Evolutionary conservation across 306 rosid genomes (phyloP), one percentile per base, ranked within the genome.

Genomic region (Castanospermum australe): DNA sequence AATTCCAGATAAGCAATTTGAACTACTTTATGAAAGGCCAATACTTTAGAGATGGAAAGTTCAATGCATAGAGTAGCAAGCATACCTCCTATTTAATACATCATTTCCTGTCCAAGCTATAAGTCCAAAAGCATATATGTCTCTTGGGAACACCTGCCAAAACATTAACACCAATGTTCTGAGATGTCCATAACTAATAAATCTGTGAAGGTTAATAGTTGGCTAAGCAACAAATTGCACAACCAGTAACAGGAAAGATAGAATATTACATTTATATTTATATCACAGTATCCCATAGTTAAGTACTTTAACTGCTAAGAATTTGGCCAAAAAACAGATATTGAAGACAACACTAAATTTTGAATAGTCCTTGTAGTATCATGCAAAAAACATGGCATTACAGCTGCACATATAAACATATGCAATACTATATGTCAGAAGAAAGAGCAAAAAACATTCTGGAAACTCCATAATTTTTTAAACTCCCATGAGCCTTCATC

Each of bases 41-140:
- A 70, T 39, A 60, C 44, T 39, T 42, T 13, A 33, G 24, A 14
- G 24, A 44, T 12, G 25, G 68, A 38, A 47, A 85, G 55, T 38
- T 68, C 25, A 18, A 71, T 52, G 60, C 30, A 54, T 5, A 48
- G 22, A 45, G 62, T 45, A 77, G 77, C 67, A 32, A 52, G 33
- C 77, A 45, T 82, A 95, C 99, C 98, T 90, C 86, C 99, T 88
- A 67, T 95, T 92, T 60, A 95, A 59, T 35, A 91, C 99, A 82
- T 95, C 99, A 75, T 95, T 93, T 81, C 98, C 98, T 0, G 99
- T 95, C 97, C 98, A 95, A 42, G 95, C 91, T 67, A 92, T 44
- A 32, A 95, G 88, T 54, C 94, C 98, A 70, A 90, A 95, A 36
- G 97, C 99, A 86, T 89, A 87, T 76, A 93, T 93, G 41, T 93